Evolutionary conservation across 1,284 basidiomycete species (phyloP), one percentile per base, ranked within the genome.

Genomic region (Tremellales sp.): DNA sequence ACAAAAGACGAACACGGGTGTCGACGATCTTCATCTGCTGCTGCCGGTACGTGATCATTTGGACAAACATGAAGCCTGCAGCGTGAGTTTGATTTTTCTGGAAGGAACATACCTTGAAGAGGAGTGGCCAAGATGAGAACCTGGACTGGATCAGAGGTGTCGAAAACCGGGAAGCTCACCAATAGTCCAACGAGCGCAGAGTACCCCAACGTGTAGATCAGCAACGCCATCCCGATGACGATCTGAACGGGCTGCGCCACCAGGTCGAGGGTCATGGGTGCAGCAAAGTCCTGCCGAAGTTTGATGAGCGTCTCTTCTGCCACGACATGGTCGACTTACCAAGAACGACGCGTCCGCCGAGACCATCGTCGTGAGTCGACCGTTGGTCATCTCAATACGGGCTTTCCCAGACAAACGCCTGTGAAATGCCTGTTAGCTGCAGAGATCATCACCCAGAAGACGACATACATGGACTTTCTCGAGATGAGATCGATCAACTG

Each of bases 21-120:
- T 91, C 87, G 1, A 86, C 88, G 59, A 85, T 79, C 46, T 80
- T 76, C 56, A 86, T 83, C 28, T 82, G 83, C 55, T 81, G 81
- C 51, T 75, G 74, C n/a, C 84, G 80, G 54, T 83, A 78, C 3
- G 49, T 66, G 61, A 86, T 82, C 77, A 90, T 81, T 31, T 78
- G 71, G 45, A 71, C 71, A 58, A 87, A 83, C 22, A 84, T 77
- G 26, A 81, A 50, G 14, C 77, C 67, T 69, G 25, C 16, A 25
- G 10, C 22, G 12, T 37, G 4, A 31, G 16, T 28, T 13, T 16
- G 7, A 26, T 13, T 25, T 18, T 24, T 26, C 1, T 12, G 22
- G 10, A 19, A 12, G 22, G 28, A 18, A n/a, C 49, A 13, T n/a
- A 56, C 51, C 47, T 29, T 51, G 46, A 3, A 51, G 29, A 4